These are phyloP conservation scores for Leishmania amazonensis DNA, from an alignment of 208 protist genomes.

Conservation along the genomic window DNA sequence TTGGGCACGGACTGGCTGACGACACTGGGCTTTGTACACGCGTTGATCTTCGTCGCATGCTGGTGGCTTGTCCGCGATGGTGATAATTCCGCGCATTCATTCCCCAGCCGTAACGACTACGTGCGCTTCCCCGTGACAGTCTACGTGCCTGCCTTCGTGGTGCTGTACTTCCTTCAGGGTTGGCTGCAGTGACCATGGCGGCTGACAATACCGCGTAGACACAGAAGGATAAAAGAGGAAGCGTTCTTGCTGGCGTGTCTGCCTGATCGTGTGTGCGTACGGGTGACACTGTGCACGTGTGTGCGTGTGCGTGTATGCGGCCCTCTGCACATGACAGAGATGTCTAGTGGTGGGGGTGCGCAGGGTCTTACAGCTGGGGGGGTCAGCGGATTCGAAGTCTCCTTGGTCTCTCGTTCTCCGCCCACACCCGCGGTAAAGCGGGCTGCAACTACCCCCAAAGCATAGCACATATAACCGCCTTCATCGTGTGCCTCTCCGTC, in stretches of 20 bases:
- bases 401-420: neutral
- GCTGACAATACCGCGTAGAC: neutral
- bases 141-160: constrained; percentile 56
- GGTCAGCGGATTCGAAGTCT: neutral
- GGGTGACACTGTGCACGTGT: too few species aligned
- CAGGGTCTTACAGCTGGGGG: neutral
- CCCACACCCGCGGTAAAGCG: neutral
- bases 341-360: neutral
- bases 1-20: constrained; percentile 52
- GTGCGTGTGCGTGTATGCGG: neutral
- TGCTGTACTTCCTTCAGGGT: constrained; percentile 39
- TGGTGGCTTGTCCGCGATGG: constrained; percentile 9
- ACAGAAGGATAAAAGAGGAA: neutral
- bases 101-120: constrained; percentile 32
- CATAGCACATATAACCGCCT: neutral
- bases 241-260: neutral
- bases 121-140: constrained; percentile 48
- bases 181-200: neutral
- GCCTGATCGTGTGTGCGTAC: neutral
- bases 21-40: constrained; percentile 37
- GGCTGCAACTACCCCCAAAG: neutral
- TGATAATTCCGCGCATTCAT: neutral
- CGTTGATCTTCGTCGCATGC: constrained; percentile 35
- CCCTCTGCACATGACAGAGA: neutral
- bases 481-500: neutral